These are phyloP conservation scores for Schizosaccharomyces japonicus DNA, from an alignment of 805 yeast species.

Conservation along the genomic window DNA sequence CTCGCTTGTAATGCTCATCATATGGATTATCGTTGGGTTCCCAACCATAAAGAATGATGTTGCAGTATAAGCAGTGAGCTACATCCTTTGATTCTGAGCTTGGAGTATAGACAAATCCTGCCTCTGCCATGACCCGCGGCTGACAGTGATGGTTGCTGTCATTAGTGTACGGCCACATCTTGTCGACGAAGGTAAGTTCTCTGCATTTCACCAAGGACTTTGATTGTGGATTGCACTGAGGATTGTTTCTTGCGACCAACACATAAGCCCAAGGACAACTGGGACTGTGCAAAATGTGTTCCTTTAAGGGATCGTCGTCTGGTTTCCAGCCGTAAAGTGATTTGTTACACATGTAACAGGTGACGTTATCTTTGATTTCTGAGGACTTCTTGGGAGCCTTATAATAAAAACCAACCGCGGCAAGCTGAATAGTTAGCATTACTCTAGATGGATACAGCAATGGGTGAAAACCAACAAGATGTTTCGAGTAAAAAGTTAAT, in stretches of 20 bases:
- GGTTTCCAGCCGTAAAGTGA: slow-evolving; percentile 36
- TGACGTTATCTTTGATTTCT: slow-evolving; percentile 25
- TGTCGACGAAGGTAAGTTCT: slow-evolving; percentile 16
- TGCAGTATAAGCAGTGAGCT: slow-evolving; percentile 42
- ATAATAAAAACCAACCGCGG: not conserved
- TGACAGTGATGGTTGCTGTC: not conserved
- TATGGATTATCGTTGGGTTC: slow-evolving; percentile 36
- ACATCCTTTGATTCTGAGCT: slow-evolving; percentile 25
- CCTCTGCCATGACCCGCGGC: slow-evolving; percentile 22
- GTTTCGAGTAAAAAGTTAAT: too few relatives aligned
- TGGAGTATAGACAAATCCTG: slow-evolving; percentile 44
- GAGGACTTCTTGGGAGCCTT: slow-evolving; percentile 12
- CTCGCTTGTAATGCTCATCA: not conserved
- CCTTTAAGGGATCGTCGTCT: slow-evolving; percentile 25
- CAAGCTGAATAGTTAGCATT: not conserved
- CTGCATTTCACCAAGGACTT: slow-evolving; percentile 11
- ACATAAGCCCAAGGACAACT: slow-evolving; percentile 18
- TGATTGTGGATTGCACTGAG: slow-evolving; percentile 10
- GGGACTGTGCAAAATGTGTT: slow-evolving; percentile 21
- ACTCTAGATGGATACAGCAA: not conserved
- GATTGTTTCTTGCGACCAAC: slow-evolving; percentile 5
- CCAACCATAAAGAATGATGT: slow-evolving; percentile 48
- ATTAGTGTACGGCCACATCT: slow-evolving; percentile 24
- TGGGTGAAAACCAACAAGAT: too few relatives aligned
- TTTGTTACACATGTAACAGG: slow-evolving; percentile 34